Base-by-base conservation (phyloP, 2,329 filamentous ascomycete genomes). In the Sarocladiaceae sp. region DNA sequence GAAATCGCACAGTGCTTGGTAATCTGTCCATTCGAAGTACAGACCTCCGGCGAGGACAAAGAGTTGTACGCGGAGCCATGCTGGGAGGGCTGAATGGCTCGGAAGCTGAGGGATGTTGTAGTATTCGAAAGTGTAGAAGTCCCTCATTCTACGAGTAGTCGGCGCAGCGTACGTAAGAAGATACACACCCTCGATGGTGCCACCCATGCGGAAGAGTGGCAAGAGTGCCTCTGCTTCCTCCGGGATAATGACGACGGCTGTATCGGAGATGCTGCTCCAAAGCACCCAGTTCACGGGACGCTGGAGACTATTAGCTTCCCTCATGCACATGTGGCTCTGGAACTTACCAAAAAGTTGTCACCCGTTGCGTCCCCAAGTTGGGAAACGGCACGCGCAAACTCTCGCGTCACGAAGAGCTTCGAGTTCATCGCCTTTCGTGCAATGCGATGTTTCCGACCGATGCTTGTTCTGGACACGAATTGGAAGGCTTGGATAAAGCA, bases 191-290 rank as follows among this genome's bases (percentile, higher is more conserved):
- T 42, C 27, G 1, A 51, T 45, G 13, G 31, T 45, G 2, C 42
- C 24, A 1, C 20, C 33, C 1, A 44, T 43, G 1, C 57, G 58
- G 5, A 82, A 49, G 0, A 66, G 48, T 0, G 67, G 66, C 3
- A 85, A 65, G 0, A 84, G 50, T 0, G 53, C 35, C 45, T 85
- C 77, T 0, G 72, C 78, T 55, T 86, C 82, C 50, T 85, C 81
- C 0, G 80, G 76, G 21, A 76, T 78, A 2, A 85, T 53, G 2
- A 85, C 56, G 0, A 86, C 49, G 0, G 72, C 81, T 0, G 65
- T 70, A 6, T 74, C 53, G 0, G 62, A 61, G 0, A 51, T n/a
- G 0, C 51, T 51, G 47, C 70, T 76, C 71, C 73, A 83, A 0
- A 85, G 57, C 2, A 86, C 54, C 80, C 79, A 86, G 20, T 80